Evolutionary conservation across 176 grass and related monocot species (phyloP).

Genomic region (Aegilops umbellulata): DNA sequence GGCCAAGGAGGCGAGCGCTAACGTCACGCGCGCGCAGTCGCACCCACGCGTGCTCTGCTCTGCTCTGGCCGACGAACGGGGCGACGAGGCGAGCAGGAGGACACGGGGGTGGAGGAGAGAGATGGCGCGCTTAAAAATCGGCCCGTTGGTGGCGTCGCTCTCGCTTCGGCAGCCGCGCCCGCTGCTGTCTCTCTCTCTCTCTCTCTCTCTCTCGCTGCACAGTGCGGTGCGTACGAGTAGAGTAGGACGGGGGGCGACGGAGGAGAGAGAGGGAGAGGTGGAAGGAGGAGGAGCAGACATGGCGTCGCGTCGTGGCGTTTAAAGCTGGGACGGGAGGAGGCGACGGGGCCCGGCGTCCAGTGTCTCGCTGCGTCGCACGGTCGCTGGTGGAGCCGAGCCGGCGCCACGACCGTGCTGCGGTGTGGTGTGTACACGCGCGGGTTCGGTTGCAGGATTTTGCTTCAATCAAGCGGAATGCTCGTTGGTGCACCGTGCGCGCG

Average conservation of each 20-base stretch:
- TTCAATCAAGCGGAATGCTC: no score
- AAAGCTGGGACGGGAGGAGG: not conserved
- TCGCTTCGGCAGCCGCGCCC: not conserved
- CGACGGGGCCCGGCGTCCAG: no score
- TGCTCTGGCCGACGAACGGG: not conserved
- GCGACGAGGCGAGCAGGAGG: not conserved
- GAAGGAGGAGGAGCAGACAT: not conserved
- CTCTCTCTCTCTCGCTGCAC: no score
- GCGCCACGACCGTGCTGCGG: no score
- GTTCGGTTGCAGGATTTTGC: no score
- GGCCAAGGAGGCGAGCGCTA: not conserved
- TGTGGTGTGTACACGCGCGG: no score
- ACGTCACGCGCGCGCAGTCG: not conserved
- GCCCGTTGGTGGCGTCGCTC: slow-evolving; percentile 6
- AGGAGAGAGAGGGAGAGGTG: not conserved
- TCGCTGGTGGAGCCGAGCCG: not conserved
- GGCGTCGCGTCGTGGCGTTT: not conserved
- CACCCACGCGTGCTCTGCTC: not conserved
- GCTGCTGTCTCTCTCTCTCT: no score
- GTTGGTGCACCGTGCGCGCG: no score
- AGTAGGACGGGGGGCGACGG: not conserved
- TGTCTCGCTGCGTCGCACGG: not conserved
- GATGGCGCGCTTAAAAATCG: slow-evolving; percentile 14
- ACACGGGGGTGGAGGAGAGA: not conserved
- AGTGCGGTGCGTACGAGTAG: no score